Base-by-base conservation (phyloP, 768 basidiomycete genomes). In the Mycena polygramma region DNA sequence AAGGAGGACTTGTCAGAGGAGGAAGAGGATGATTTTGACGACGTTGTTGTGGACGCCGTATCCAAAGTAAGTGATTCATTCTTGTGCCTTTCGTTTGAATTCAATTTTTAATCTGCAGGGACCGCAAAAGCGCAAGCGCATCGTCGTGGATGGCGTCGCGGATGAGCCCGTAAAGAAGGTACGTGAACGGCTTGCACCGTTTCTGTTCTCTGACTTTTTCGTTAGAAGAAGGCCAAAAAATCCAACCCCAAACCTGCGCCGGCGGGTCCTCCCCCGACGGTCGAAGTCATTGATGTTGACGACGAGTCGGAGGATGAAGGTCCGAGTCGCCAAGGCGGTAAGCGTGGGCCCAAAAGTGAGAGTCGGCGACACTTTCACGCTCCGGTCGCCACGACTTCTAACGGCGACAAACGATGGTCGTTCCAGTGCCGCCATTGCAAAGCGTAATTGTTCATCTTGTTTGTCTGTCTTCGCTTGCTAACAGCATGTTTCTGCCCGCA, bases 141-240 rank as follows among this genome's bases (percentile, higher is more conserved):
- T 67, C 36, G 58, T 67, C 14, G 66, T 67, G 19, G 57, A 67
- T 9, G 66, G 66, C n/a, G 57, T 59, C n/a, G 19, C 22, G 3
- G 10, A n/a, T 2, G 15, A 39, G 7, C 65, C 46, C n/a, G 7
- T 36, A 5, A 66, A 58, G 30, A 67, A 67, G 66, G 49, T 58
- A 13, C 19, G 24, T 54, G 9, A n/a, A 14, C 4, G 22, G 24
- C 7, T 55, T n/a, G n/a, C 7, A 37, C 30, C 20, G 19, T n/a
- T 17, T 20, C 3, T 55, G 3, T 15, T 20, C 8, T 9, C 9
- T 30, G 4, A 22, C n/a, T 36, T 30, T 20, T 2, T 36, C n/a
- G 5, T 10, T 3, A 19, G 54, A 22, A 58, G 43, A 58, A 58
- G 15, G 7, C 57, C 20, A 41, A 43, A 20, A 58, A 58, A 19